Base-by-base conservation (phyloP, 2,329 filamentous ascomycete genomes). In the Penicillium italicum region DNA sequence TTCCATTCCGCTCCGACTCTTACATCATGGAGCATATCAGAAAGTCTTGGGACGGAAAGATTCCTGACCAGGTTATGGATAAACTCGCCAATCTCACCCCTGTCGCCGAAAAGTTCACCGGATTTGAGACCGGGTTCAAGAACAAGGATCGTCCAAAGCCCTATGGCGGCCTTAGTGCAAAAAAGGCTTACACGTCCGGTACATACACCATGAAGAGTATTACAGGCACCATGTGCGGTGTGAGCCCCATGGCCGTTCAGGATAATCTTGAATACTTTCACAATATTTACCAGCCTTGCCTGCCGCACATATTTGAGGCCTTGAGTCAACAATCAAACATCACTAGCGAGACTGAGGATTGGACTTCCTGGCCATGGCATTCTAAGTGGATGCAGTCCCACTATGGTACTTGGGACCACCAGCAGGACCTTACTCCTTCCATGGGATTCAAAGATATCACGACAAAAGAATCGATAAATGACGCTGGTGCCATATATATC, bases 181-280 rank as follows among this genome's bases (percentile, higher is more conserved):
- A 72, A 10, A 63, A 69, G n/a, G 74, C 74, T 0, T 73, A 75
- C 45, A 77, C 76, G 0, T 66, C 73, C 0, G 69, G 69, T 14
- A 77, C 76, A 0, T 77, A 76, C 38, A 78, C 76, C 0, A 63
- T 77, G 20, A 78, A 78, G 61, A 77, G 75, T 57, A 54, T 77
- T n/a, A 64, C 68, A 1, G 76, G 67, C 1, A 74, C 73, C 18
- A 56, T 76, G 10, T 78, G 76, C 43, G 76, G 76, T 26, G 53
- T 76, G 5, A 62, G 66, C 0, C 76, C 76, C 0, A 59, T 78
- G 4, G 66, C 75, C 4, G 73, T 68, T 3, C 75, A 78, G 37
- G 76, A 76, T 51, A 76, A 77, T 28, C 64, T 68, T 18, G 76
- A 78, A 46, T 71, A 70, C 42, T 57, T 64, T 4, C 68, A 76